Conservation (phyloP, 257 asterid species). For the Oldenlandia corymbosa region DNA sequence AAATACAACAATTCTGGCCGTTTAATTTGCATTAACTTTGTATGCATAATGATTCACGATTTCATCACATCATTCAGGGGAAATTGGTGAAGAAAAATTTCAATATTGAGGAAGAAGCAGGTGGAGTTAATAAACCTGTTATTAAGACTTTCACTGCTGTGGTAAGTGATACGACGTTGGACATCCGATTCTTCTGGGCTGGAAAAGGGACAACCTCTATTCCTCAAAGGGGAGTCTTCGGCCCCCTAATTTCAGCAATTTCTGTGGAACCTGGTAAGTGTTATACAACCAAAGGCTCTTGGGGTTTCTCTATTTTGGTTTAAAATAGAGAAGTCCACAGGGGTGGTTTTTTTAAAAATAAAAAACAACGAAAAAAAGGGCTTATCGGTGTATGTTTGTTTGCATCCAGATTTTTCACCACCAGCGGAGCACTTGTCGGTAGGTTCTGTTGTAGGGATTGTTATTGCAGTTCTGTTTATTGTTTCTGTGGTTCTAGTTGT, state of each 20-base stretch:
- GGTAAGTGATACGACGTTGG: constrained; percentile 48
- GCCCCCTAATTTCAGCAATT: constrained; percentile 88
- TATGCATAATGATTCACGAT: neutral
- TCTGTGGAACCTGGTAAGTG: constrained; percentile 57
- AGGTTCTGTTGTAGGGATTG: constrained; percentile 50
- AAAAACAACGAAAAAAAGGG: no score
- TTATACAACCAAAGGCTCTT: neutral
- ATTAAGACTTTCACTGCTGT: constrained; percentile 34
- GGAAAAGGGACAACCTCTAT: constrained; percentile 75
- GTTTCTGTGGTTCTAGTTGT: constrained; percentile 29
- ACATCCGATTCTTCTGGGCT: constrained; percentile 78
- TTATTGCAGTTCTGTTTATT: constrained; percentile 28
- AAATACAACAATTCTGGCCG: no score
- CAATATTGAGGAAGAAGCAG: constrained; percentile 69
- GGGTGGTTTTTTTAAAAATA: no score
- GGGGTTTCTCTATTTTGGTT: no score
- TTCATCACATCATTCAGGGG: constrained; percentile 38
- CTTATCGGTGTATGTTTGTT: no score
- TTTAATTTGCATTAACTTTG: no score
- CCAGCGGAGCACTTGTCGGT: constrained; percentile 40
- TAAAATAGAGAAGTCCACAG: no score
- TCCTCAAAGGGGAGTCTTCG: constrained; percentile 67
- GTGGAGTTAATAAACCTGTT: constrained; percentile 54
- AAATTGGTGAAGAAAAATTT: constrained; percentile 54
- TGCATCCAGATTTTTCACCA: constrained; percentile 38